Evolutionary conservation across 2,329 filamentous ascomycete genomes (phyloP).

Genomic region (Seiridium cupressi): DNA sequence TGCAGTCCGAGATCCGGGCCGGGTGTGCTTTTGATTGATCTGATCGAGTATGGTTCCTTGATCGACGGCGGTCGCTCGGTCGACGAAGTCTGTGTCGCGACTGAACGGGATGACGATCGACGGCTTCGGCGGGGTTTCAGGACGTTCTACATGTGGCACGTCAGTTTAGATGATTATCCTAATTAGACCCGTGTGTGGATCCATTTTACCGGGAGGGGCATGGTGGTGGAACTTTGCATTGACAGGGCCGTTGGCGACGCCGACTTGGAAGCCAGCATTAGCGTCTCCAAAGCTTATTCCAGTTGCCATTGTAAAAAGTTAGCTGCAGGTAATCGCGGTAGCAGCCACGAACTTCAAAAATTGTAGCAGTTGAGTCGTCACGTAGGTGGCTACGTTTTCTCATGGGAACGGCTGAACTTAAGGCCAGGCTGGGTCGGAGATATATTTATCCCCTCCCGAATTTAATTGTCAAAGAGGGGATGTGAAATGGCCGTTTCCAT

Average conservation of each 20-base stretch:
- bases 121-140: background rate
- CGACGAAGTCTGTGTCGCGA: slow-evolving; percentile 7
- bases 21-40: slow-evolving; percentile 6
- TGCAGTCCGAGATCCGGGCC: slow-evolving; percentile 12
- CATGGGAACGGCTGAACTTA: no score
- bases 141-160: background rate
- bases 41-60: slow-evolving; percentile 11
- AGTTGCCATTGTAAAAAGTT: background rate
- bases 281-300: background rate
- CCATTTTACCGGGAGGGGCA: background rate
- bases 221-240: background rate
- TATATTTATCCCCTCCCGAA: no score
- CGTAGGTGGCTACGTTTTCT: no score
- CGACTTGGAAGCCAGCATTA: slow-evolving; percentile 1
- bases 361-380: no score
- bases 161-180: slow-evolving; percentile 14
- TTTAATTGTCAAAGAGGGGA: no score
- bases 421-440: no score
- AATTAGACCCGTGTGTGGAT: background rate
- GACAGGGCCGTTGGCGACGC: background rate
- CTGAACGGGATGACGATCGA: slow-evolving; percentile 2
- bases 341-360: no score
- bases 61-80: no score
- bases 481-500: no score
- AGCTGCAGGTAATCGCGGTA: no score